Conservation (phyloP, 2,329 filamentous ascomycete species). For the Claviceps sorghi region DNA sequence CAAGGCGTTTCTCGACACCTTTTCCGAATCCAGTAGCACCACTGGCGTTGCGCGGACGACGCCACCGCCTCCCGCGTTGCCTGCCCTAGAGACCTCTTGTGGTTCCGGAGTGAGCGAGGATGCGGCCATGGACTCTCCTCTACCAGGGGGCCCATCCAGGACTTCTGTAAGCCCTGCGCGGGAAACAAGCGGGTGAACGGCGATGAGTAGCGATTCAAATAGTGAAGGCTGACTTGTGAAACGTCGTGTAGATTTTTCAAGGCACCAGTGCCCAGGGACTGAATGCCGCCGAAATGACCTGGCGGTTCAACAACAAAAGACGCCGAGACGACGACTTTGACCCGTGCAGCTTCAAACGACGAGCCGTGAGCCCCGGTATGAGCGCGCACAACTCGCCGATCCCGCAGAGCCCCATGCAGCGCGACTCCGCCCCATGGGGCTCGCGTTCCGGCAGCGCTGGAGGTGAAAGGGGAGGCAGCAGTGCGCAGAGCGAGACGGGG, state of each 20-base stretch:
- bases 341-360: conserved; percentile 71
- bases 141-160: conserved; percentile 22
- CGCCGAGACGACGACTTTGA: conserved; percentile 85
- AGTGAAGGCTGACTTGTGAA: background rate
- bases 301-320: conserved; percentile 69
- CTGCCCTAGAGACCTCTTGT: conserved; percentile 44
- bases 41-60: conserved; percentile 36
- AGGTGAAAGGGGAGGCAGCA: conserved; percentile 35
- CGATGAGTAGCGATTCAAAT: background rate
- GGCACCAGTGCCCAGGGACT: conserved; percentile 32
- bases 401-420: conserved; percentile 67
- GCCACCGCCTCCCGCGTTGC: conserved; percentile 50
- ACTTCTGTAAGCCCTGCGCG: conserved; percentile 12
- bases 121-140: conserved; percentile 57
- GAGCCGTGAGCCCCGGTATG: conserved; percentile 82
- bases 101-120: conserved; percentile 53
- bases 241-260: conserved; percentile 9
- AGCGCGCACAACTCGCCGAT: conserved; percentile 83
- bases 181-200: background rate
- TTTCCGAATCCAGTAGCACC: conserved; percentile 51
- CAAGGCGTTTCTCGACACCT: conserved; percentile 61
- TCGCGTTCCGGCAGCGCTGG: conserved; percentile 50
- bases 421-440: conserved; percentile 58
- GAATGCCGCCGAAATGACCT: conserved; percentile 58
- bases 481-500: conserved; percentile 36